These are phyloP conservation scores for Chlorella sp. DNA, from an alignment of 139 green algal genomes.

Conservation along the genomic window DNA sequence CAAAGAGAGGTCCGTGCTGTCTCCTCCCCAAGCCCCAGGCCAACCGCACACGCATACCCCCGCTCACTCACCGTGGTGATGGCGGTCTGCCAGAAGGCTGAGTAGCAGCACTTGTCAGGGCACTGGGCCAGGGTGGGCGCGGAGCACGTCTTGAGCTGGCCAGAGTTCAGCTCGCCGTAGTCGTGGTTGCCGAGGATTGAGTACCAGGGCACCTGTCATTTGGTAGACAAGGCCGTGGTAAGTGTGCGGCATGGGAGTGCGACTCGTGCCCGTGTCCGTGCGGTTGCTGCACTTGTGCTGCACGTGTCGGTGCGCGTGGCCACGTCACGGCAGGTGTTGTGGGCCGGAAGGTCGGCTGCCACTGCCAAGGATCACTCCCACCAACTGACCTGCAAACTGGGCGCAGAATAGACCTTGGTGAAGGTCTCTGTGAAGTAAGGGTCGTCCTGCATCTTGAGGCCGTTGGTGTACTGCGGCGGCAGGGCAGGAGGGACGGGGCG, in stretches of 20 bases:
- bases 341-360: too few relatives aligned
- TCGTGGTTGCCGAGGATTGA: slow-evolving; percentile 65
- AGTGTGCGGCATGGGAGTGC: too few relatives aligned
- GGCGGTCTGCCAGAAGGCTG: slow-evolving; percentile 27
- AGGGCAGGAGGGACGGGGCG: too few relatives aligned
- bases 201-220: slow-evolving; percentile 63
- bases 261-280: too few relatives aligned
- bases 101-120: slow-evolving; percentile 34
- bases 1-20: neutral
- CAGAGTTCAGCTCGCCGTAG: slow-evolving; percentile 33
- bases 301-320: too few relatives aligned
- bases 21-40: neutral
- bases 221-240: too few relatives aligned
- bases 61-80: neutral
- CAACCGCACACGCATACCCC: neutral
- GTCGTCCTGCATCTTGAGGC: slow-evolving; percentile 36
- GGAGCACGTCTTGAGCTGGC: slow-evolving; percentile 1
- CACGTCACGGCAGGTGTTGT: too few relatives aligned
- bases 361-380: too few relatives aligned
- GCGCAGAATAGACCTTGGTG: slow-evolving; percentile 36
- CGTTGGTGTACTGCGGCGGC: slow-evolving; percentile 22
- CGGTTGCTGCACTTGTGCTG: too few relatives aligned
- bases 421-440: slow-evolving; percentile 39
- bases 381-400: slow-evolving; percentile 41
- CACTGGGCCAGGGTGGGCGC: slow-evolving; percentile 20